These are phyloP conservation scores for Leucogyrophana mollusca DNA, from an alignment of 768 basidiomycete species.

Conservation along the genomic window DNA sequence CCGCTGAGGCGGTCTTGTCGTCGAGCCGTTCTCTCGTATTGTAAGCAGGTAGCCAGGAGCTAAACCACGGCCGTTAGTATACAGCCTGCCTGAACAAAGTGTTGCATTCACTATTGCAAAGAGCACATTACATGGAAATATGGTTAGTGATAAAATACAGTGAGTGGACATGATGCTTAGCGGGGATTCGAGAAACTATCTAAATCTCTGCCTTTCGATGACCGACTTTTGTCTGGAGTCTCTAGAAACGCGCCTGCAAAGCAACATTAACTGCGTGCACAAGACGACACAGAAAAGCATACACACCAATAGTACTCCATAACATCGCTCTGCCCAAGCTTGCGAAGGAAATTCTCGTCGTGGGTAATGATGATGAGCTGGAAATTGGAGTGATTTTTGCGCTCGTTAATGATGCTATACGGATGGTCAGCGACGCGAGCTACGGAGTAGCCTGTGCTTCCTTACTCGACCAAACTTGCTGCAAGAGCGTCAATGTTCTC, in stretches of 20 bases:
- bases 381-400: conserved; percentile 87
- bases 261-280: not conserved
- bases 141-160: conserved; percentile 2
- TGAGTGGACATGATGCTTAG: not conserved
- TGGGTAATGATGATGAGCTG: conserved; percentile 97
- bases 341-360: conserved; percentile 91
- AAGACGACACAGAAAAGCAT: not conserved
- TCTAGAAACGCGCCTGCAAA: conserved; percentile 79
- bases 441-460: conserved; percentile 12
- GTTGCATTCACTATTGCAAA: not conserved
- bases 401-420: conserved; percentile 87
- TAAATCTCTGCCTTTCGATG: conserved; percentile 68
- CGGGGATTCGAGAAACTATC: conserved; percentile 31
- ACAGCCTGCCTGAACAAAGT: too few species aligned
- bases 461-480: conserved; percentile 87
- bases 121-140: not conserved
- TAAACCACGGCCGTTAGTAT: too few species aligned
- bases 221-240: conserved; percentile 74
- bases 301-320: conserved; percentile 93
- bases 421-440: conserved; percentile 1
- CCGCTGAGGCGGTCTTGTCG: too few species aligned
- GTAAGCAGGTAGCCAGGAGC: too few species aligned
- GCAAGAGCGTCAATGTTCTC: conserved; percentile 97
- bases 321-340: conserved; percentile 87
- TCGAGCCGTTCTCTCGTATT: too few species aligned